Evolutionary conservation across 1,139 yeast genomes (phyloP), one percentile per base, ranked within the genome.

Genomic region (Hansenula lynferdii): DNA sequence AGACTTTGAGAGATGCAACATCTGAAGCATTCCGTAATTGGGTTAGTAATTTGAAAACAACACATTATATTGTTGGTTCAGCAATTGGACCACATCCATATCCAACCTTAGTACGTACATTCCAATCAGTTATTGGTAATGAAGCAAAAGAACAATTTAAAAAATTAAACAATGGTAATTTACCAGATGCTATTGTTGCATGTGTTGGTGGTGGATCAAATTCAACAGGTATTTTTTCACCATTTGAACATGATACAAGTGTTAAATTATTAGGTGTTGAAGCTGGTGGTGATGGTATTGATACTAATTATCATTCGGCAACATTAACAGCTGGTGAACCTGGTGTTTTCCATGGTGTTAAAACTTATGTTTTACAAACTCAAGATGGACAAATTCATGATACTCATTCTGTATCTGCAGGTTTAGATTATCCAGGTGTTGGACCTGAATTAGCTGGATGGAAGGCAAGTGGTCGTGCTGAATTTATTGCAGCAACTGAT

Each of bases 171-270:
- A 66, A 75, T 46, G 96, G 95, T 25, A 82, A 78, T 54, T 72
- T 92, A 48, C 98, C 98, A 35, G 86, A 92, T 57, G 89, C 90
- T 12, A 80, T 92, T 31, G 96, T 90, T 44, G 98, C 99, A 4
- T 92, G 99, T 72, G 98, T 92, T 39, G 99, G 99, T 55, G 99
- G 99, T 58, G 99, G 99, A 38, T 87, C 97, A 25, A 92, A 92
- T 70, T 84, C 96, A 37, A 80, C 95, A 30, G 99, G 99, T 60
- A 79, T 92, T 77, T 92, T 92, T 62, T 80, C 90, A 17, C 97
- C 97, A 37, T 92, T 92, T 58, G 95, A 87, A 60, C 70, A 87
- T 17, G 96, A 89, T 58, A 52, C 61, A 11, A 69, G 75, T 11
- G 99, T 92, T 38, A 77, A 77, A 57, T 69, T 94, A 61, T 67